phyloP scores from a whole-genome alignment of 177 flowering plant species.

The Telopea speciosissima region DNA sequence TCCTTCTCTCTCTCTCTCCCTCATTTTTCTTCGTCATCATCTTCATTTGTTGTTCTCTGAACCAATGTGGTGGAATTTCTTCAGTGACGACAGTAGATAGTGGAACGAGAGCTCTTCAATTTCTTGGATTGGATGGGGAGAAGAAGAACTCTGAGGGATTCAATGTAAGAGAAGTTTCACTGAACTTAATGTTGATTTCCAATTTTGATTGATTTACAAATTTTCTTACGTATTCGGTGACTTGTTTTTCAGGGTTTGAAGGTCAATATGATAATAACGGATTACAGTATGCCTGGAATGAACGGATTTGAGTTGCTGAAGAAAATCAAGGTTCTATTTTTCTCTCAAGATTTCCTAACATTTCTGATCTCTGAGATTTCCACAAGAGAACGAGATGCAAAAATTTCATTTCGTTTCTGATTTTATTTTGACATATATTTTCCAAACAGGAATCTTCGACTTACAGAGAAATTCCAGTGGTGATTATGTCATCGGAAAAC shows the following conservation, averaged over 20 bases:
- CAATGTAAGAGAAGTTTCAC: constrained; percentile 29
- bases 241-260: constrained; percentile 47
- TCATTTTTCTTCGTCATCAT: not conserved
- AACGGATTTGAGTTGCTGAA: constrained; percentile 64
- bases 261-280: constrained; percentile 61
- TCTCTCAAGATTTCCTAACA: not conserved
- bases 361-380: not conserved
- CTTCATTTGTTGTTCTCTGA: not conserved
- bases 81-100: constrained; percentile 79
- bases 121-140: constrained; percentile 56
- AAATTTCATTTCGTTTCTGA: not conserved
- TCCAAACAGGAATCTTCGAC: constrained; percentile 5
- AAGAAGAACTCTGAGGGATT: constrained; percentile 28
- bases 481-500: constrained; percentile 5
- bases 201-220: not conserved
- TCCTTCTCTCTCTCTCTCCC: too few relatives aligned
- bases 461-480: constrained; percentile 3
- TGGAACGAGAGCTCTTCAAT: constrained; percentile 66
- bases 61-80: constrained; percentile 8
- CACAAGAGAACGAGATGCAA: too few relatives aligned
- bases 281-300: constrained; percentile 82
- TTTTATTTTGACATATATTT: not conserved
- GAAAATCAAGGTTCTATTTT: constrained; percentile 49
- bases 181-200: too few relatives aligned
- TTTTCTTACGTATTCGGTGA: too few relatives aligned